Evolutionary conservation across 805 yeast species (phyloP).

Genomic region (Helenozyma rhizophorensis): DNA sequence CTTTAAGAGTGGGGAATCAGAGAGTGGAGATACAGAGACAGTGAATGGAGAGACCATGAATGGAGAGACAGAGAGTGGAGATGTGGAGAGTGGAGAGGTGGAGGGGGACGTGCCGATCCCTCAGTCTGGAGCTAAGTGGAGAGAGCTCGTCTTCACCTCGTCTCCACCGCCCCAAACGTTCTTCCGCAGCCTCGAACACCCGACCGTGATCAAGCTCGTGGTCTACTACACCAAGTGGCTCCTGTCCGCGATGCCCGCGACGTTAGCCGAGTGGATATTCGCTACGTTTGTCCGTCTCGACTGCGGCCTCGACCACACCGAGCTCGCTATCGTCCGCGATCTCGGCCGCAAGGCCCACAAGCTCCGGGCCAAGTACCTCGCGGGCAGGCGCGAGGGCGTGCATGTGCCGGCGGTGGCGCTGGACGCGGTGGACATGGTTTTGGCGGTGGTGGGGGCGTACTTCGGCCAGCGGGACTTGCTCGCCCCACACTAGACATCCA

Average conservation of each 20-base stretch:
- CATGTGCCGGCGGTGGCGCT: conserved; percentile 5
- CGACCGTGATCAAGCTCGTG: conserved; percentile 30
- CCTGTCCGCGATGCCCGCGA: conserved; percentile 22
- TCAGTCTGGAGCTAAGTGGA: conserved; percentile 27
- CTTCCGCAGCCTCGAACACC: conserved; percentile 24
- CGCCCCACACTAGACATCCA: too few species aligned
- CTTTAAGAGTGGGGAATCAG: too few species aligned
- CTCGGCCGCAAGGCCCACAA: conserved; percentile 37
- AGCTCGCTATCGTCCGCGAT: conserved; percentile 30
- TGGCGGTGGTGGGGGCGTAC: conserved; percentile 28
- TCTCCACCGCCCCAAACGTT: conserved; percentile 25
- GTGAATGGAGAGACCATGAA: neutral
- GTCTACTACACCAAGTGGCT: conserved; percentile 36
- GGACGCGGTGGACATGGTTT: conserved; percentile 24
- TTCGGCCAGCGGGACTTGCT: conserved; percentile 34
- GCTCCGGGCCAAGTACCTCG: conserved; percentile 11
- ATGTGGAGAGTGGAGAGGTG: neutral
- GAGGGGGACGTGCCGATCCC: conserved; percentile 15
- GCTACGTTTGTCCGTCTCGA: conserved; percentile 32
- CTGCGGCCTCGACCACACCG: conserved; percentile 28
- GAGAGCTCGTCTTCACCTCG: conserved; percentile 23
- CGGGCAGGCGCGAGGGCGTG: neutral
- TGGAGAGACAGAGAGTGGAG: too few species aligned
- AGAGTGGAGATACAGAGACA: conserved; percentile 5
- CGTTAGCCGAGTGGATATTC: conserved; percentile 35